A percentile compares a stretch with the other conserved stretches of the same genome.
These are phyloP conservation scores for Murraya paniculata DNA, from an alignment of 345 rosid species.

Conservation along the genomic window DNA sequence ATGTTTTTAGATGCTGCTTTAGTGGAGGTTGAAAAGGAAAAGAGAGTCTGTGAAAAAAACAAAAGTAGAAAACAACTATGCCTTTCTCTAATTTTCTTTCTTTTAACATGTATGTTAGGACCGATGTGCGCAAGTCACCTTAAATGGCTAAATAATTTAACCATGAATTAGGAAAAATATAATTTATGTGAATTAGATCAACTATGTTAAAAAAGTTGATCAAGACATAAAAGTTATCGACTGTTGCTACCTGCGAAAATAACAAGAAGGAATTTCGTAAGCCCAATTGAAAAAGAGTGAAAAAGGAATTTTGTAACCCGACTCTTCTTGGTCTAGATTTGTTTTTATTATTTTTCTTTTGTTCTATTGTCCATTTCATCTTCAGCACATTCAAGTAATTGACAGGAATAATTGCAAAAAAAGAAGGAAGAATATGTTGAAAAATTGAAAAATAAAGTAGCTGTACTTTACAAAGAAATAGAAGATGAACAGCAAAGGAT, in stretches of 20 bases:
- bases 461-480: conserved; percentile 65
- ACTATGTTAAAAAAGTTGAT: conserved; percentile 12
- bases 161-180: not conserved
- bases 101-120: not conserved
- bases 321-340: not conserved
- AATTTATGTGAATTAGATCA: not conserved
- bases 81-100: not conserved
- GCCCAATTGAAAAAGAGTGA: conserved; percentile 71
- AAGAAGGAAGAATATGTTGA: conserved; percentile 79
- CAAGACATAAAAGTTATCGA: conserved; percentile 78
- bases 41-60: conserved; percentile 66
- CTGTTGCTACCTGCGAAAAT: conserved; percentile 78
- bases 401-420: conserved; percentile 79
- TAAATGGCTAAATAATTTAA: not conserved
- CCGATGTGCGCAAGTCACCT: not conserved
- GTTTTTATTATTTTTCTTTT: too few relatives aligned
- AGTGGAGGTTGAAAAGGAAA: conserved; percentile 74
- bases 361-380: too few relatives aligned
- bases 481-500: conserved; percentile 80
- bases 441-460: conserved; percentile 79
- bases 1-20: conserved; percentile 62
- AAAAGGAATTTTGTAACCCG: too few relatives aligned
- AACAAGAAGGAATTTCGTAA: conserved; percentile 71
- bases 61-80: conserved; percentile 83
- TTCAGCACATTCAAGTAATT: not conserved